phyloP scores from a whole-genome alignment of 129 eudicot species.

The Chrysanthemum makinoi region DNA sequence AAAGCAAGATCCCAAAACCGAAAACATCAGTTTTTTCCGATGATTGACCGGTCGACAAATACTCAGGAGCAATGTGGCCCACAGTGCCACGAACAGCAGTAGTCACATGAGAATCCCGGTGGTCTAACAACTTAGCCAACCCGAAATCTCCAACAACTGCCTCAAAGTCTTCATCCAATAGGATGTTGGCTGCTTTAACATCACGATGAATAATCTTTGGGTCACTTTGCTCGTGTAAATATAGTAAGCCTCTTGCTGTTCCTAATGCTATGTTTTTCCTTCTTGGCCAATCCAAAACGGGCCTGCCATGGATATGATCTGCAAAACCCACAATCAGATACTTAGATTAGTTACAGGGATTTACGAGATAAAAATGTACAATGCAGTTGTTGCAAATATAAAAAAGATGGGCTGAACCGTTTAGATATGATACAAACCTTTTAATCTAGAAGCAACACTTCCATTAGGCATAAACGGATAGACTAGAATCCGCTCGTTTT shows the following conservation, averaged over 20 bases:
- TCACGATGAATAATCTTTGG: conserved; percentile 94
- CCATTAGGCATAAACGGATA: conserved; percentile 94
- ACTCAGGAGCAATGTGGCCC: conserved; percentile 97
- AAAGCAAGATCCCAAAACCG: conserved; percentile 90
- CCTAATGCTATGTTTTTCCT: conserved; percentile 84
- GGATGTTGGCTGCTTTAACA: conserved; percentile 94
- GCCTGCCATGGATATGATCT: conserved; percentile 74
- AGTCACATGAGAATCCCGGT: conserved; percentile 88
- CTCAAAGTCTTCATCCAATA: conserved; percentile 89
- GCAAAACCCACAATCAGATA: conserved; percentile 22
- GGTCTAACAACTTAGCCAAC: conserved; percentile 88
- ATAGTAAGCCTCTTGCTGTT: conserved; percentile 86
- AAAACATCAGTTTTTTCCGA: conserved; percentile 96
- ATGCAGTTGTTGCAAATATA: background rate
- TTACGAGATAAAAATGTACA: background rate
- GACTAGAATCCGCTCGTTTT: conserved; percentile 84
- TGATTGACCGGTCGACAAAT: conserved; percentile 86
- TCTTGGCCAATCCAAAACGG: conserved; percentile 86
- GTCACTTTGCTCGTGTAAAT: conserved; percentile 90
- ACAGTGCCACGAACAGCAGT: conserved; percentile 98
- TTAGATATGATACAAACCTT: conserved; percentile 43
- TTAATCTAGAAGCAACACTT: conserved; percentile 84
- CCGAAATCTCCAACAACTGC: conserved; percentile 99
- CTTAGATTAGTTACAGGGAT: background rate
- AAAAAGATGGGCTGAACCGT: background rate